phyloP scores from a whole-genome alignment of 2,329 filamentous ascomycete species.

The Xylaria sp. region DNA sequence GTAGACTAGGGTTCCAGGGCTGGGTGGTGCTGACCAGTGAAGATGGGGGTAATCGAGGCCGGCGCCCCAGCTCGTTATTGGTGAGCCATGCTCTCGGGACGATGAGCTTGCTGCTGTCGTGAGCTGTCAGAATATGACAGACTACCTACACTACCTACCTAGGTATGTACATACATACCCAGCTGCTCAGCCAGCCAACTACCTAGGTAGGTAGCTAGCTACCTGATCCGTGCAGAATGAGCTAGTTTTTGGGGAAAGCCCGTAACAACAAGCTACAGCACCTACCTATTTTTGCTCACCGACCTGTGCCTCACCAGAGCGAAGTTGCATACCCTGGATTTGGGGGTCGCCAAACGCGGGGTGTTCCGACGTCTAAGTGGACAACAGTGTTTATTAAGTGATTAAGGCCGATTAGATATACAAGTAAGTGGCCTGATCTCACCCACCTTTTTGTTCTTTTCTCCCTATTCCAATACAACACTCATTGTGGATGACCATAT shows the following conservation, averaged over 20 bases:
- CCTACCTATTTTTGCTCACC: slow-evolving; percentile 17
- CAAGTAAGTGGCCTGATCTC: slow-evolving; percentile 2
- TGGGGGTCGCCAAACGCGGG: slow-evolving; percentile 21
- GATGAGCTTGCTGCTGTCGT: slow-evolving; percentile 16
- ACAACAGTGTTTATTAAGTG: not conserved
- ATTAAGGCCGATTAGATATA: not conserved
- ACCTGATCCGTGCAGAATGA: slow-evolving; percentile 17
- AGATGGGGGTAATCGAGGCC: slow-evolving; percentile 13
- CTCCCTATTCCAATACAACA: not conserved
- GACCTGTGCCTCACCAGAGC: slow-evolving; percentile 35
- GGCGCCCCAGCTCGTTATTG: slow-evolving; percentile 33
- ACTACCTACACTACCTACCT: not conserved
- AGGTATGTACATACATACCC: not conserved
- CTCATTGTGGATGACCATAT: not conserved
- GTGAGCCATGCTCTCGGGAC: slow-evolving; percentile 38
- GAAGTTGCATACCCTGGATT: not conserved
- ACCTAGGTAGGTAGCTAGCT: slow-evolving; percentile 1
- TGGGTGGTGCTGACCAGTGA: slow-evolving; percentile 30
- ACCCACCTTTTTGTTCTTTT: not conserved
- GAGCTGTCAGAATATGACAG: slow-evolving; percentile 5
- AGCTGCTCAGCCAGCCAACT: slow-evolving; percentile 3
- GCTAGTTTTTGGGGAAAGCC: slow-evolving; percentile 25
- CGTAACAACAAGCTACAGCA: no score
- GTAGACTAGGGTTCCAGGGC: slow-evolving; percentile 32
- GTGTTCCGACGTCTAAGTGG: slow-evolving; percentile 16